Evolutionary conservation across 2,329 filamentous ascomycete genomes (phyloP).

Genomic region (Sclerotinia trifoliorum): DNA sequence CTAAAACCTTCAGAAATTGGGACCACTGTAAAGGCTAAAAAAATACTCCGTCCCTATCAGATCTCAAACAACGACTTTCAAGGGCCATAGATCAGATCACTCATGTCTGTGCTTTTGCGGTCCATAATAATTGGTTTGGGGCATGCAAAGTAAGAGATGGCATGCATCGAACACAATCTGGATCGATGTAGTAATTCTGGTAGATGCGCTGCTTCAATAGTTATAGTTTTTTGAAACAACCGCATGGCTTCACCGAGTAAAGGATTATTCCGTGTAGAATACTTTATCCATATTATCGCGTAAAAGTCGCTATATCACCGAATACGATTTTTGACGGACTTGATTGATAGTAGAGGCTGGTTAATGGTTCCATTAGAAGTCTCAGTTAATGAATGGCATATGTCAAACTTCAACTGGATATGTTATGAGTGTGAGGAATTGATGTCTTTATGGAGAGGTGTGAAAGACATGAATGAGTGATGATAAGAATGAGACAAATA

Average conservation of each 20-base stretch:
- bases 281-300: background rate
- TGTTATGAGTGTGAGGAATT: background rate
- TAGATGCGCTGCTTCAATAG: background rate
- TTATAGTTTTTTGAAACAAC: background rate
- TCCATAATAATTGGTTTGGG: background rate
- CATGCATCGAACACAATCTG: background rate
- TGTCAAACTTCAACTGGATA: constrained; percentile 16
- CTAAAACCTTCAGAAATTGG: background rate
- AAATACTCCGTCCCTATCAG: constrained; percentile 19
- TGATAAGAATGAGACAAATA: too few relatives aligned
- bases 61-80: background rate
- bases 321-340: background rate
- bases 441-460: background rate
- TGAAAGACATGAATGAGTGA: background rate
- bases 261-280: background rate
- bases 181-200: background rate
- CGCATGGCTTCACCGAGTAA: background rate
- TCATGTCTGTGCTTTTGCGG: constrained; percentile 13
- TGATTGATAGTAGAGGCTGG: background rate
- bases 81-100: constrained; percentile 1
- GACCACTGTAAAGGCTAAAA: background rate
- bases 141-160: background rate
- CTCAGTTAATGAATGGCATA: constrained; percentile 2
- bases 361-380: constrained; percentile 13
- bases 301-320: constrained; percentile 2